Base-by-base conservation (phyloP, 2,329 filamentous ascomycete species). In the Aspergillus nomiae region DNA sequence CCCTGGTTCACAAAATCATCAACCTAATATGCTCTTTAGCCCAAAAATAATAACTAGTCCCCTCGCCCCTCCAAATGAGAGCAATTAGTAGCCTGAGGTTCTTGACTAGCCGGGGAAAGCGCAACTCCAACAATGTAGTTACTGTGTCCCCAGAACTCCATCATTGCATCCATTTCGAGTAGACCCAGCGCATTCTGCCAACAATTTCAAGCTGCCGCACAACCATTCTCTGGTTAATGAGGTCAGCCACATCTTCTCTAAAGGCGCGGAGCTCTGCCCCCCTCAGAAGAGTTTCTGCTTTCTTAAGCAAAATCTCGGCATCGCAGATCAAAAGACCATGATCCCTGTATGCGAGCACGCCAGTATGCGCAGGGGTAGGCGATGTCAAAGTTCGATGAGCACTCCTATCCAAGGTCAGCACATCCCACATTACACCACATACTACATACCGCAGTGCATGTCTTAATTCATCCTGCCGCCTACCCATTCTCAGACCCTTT, bases 281-380 rank as follows among this genome's bases (percentile, higher is more conserved):
- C 0, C 92, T 92, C 68, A 98, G 86, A 46, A 93, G 79, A 26
- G 81, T 83, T 58, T 83, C 82, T 2, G 90, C 90, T 51, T 90
- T 85, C 69, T 87, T 87, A 53, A 93, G 87, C 58, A 99, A 82
- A 34, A 93, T 85, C 70, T 98, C 93, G 4, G 94, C 90, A 76
- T 99, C 94, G 75, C 92, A 96, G 5, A 99, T 83, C 48, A 99
- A 81, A 63, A 97, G 81, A 1, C 95, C 95, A 70, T 97, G 92
- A 70, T 98, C 93, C 77, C 94, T 96, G 82, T 97, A 97, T 1
- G 90, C 90, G 56, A 98, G 83, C 65, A 94, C 86, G 10, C 86
- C 92, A 72, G 89, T 90, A 63, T 91, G 85, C 11, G 88, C 89
- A 0, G 90, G 87, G n/a, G 84, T 84, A 4, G 90, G 88, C 67